Base-by-base conservation (phyloP, 495 filamentous ascomycete genomes). In the Recurvomyces mirabilis region DNA sequence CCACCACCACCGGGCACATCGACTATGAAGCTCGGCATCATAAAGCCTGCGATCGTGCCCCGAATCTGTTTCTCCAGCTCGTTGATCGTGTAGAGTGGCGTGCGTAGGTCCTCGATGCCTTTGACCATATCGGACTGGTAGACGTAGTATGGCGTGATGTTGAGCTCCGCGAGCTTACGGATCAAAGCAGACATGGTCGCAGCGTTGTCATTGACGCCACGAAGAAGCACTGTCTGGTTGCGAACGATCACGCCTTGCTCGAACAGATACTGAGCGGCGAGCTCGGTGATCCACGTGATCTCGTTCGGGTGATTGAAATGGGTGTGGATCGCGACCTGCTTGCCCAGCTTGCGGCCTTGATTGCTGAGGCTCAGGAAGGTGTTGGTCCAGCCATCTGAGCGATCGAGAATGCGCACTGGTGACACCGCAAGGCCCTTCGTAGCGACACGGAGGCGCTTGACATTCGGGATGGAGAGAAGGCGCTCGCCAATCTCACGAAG, bases 221-320 rank as follows among this genome's bases (percentile, higher is more conserved):
- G 65, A 21, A 78, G 58, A 43, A 79, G 43, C 4, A 78, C 75
- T 15, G 52, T 46, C 43, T 62, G 59, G 42, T 62, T 62, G 14
- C 59, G 57, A 13, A 62, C 59, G 7, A 62, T 68, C 19, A 79
- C 62, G 15, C 73, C 73, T 10, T 62, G 58, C 47, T 64, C 59
- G 41, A 64, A 68, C 38, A 78, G 53, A 49, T 59, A 62, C 38
- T 65, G 68, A 17, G 65, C 65, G 5, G 75, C 75, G 38, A 60
- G 52, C 34, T 60, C 56, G 3, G 65, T 72, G n/a, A 78, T 58
- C 75, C 75, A 79, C 18, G 68, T 70, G 32, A 77, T 71, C 55
- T 79, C 75, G 38, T 65, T 63, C 11, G 70, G 67, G 42, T 77
- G 72, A 47, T 79, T 78, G 60, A 79, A 75, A 54, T 79, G 75